These are phyloP conservation scores for Serendipita sp. DNA, from an alignment of 768 basidiomycete genomes.

Conservation along the genomic window DNA sequence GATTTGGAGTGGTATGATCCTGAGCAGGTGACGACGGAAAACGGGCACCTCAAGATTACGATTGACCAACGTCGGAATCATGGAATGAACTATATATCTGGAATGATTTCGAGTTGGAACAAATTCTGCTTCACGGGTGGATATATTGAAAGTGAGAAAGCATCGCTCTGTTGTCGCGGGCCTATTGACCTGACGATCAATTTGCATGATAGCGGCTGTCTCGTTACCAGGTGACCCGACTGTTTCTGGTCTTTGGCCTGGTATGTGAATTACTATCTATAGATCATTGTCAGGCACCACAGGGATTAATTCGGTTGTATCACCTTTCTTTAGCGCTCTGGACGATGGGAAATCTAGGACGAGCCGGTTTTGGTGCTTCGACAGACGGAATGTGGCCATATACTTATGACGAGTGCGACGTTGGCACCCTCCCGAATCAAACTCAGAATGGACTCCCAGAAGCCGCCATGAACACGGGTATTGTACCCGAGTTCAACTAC, in stretches of 20 bases:
- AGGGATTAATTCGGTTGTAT: background rate
- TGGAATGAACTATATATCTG: constrained; percentile 55
- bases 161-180: constrained; percentile 8
- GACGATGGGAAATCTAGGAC: constrained; percentile 56
- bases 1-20: constrained; percentile 45
- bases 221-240: constrained; percentile 41
- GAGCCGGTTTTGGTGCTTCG: constrained; percentile 77
- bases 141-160: background rate
- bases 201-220: constrained; percentile 28
- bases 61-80: constrained; percentile 46
- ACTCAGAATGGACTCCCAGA: constrained; percentile 47
- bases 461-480: constrained; percentile 43
- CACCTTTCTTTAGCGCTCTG: constrained; percentile 21
- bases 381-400: constrained; percentile 52
- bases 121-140: constrained; percentile 74
- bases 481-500: constrained; percentile 31
- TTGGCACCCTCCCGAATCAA: constrained; percentile 77
- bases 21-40: constrained; percentile 51
- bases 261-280: background rate
- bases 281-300: background rate
- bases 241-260: background rate
- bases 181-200: background rate
- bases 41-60: constrained; percentile 63
- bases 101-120: constrained; percentile 54
- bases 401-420: constrained; percentile 68